These are phyloP conservation scores for Morella rubra DNA, from an alignment of 306 rosid genomes.

Conservation along the genomic window DNA sequence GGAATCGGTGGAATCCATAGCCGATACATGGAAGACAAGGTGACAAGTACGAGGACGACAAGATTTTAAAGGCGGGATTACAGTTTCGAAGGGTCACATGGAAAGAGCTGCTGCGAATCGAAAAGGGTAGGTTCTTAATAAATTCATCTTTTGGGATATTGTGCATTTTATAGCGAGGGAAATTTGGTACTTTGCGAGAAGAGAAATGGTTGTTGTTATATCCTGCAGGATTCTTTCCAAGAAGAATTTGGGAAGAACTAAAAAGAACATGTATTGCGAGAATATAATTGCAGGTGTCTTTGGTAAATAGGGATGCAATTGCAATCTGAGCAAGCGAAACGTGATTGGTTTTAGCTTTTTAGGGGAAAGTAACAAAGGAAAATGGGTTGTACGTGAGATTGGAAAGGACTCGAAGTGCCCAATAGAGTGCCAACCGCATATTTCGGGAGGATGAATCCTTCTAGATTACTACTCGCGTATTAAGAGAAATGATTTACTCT, in stretches of 20 bases:
- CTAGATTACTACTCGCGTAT: neutral
- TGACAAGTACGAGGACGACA: conserved; percentile 6
- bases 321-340: conserved; percentile 12
- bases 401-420: neutral
- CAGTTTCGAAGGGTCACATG: conserved; percentile 28
- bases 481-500: neutral
- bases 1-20: conserved; percentile 15
- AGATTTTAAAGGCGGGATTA: neutral
- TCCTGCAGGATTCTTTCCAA: no score
- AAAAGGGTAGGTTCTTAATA: neutral
- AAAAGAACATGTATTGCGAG: no score
- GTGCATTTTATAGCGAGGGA: neutral
- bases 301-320: no score
- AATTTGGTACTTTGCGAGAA: neutral
- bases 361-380: neutral
- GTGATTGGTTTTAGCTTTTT: conserved; percentile 33
- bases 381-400: neutral
- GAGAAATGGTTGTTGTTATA: no score
- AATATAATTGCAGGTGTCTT: neutral
- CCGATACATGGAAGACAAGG: conserved; percentile 17
- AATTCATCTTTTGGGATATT: conserved; percentile 1
- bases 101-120: conserved; percentile 5
- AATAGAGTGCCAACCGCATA: neutral
- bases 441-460: conserved; percentile 18
- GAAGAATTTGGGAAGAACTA: no score